These are phyloP conservation scores for Verticillium klebahnii DNA, from an alignment of 2,329 filamentous ascomycete genomes.

Conservation along the genomic window DNA sequence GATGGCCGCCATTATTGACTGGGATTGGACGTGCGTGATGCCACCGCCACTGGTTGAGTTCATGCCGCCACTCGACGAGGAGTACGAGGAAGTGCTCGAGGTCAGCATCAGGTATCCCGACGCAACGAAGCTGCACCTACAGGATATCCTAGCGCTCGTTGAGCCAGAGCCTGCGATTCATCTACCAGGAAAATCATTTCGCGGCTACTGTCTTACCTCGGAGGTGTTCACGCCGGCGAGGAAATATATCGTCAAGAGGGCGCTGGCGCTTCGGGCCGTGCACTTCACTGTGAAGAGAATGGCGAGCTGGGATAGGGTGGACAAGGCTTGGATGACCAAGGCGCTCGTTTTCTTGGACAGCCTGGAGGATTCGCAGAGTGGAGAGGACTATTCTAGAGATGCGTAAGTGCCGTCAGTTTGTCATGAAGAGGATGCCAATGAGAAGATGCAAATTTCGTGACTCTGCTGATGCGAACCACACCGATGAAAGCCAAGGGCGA, in stretches of 20 bases:
- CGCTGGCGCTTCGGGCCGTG: not conserved
- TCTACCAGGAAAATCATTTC: not conserved
- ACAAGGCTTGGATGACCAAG: not conserved
- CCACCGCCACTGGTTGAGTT: constrained; percentile 4
- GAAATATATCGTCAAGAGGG: not conserved
- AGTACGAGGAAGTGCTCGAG: not conserved
- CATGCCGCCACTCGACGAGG: not conserved
- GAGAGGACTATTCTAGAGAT: too few relatives aligned
- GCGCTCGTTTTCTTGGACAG: not conserved
- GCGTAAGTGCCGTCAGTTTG: not conserved
- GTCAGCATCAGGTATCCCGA: not conserved
- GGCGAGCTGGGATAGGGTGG: not conserved
- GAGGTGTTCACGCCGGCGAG: not conserved
- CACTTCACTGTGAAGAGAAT: not conserved
- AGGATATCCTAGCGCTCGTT: not conserved
- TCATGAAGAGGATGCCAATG: too few relatives aligned
- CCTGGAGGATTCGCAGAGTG: too few relatives aligned
- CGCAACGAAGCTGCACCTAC: not conserved
- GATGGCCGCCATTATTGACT: constrained; percentile 8
- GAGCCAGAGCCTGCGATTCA: not conserved
- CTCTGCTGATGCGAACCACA: too few relatives aligned
- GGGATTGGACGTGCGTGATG: constrained; percentile 7
- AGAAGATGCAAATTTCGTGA: too few relatives aligned
- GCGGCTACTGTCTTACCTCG: not conserved
- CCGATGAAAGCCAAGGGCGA: not conserved